Evolutionary conservation across 2,329 filamentous ascomycete species (phyloP).

Genomic region (Colletotrichum sp.): DNA sequence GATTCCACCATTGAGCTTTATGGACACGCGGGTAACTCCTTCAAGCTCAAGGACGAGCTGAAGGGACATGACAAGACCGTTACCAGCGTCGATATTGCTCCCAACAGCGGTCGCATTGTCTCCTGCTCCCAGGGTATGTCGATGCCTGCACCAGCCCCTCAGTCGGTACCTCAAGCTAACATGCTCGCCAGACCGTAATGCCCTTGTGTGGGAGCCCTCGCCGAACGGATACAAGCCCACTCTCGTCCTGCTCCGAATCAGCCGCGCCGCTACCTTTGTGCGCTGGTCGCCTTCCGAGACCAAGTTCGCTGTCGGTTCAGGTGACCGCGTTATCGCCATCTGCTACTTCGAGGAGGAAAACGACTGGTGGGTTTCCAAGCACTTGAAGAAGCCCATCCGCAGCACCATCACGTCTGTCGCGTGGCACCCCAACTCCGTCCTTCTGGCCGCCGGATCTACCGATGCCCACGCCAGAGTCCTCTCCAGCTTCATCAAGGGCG

Average conservation of each 20-base stretch:
- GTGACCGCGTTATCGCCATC: constrained; percentile 91
- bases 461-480: constrained; percentile 96
- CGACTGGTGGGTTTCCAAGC: constrained; percentile 99
- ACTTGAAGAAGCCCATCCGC: constrained; percentile 97
- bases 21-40: constrained; percentile 72
- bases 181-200: constrained; percentile 80
- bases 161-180: background rate
- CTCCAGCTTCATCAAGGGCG: constrained; percentile 94
- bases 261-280: constrained; percentile 93
- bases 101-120: constrained; percentile 88
- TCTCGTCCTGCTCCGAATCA: constrained; percentile 94
- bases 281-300: constrained; percentile 96
- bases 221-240: constrained; percentile 94
- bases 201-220: constrained; percentile 97
- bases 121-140: constrained; percentile 89
- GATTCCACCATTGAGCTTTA: constrained; percentile 93
- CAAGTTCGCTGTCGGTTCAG: constrained; percentile 97
- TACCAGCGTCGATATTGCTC: constrained; percentile 94
- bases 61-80: constrained; percentile 98
- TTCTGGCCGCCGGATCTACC: constrained; percentile 93
- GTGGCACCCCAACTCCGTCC: constrained; percentile 97
- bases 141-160: background rate
- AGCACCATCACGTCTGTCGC: constrained; percentile 94
- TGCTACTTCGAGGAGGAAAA: constrained; percentile 99
- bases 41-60: constrained; percentile 87